Evolutionary conservation across 2,329 filamentous ascomycete genomes (phyloP).

Genomic region (Blastomyces percursus): DNA sequence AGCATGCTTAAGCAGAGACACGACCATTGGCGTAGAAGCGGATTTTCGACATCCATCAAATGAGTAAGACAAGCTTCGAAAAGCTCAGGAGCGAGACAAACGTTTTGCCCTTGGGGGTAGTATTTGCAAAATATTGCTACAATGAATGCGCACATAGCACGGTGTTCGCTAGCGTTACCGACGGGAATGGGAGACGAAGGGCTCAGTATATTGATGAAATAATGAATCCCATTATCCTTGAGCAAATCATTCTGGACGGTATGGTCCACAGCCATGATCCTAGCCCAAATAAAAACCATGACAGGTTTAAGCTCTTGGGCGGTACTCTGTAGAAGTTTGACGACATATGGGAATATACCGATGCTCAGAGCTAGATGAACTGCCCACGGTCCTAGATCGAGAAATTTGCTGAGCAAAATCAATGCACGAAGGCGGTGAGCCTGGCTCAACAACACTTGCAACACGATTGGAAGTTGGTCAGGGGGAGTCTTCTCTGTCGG

Average conservation of each 20-base stretch:
- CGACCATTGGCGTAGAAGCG: slow-evolving; percentile 85
- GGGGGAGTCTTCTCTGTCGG: slow-evolving; percentile 77
- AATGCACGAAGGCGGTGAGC: slow-evolving; percentile 84
- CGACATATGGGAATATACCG: slow-evolving; percentile 96
- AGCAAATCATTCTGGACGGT: slow-evolving; percentile 87
- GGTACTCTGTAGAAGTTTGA: slow-evolving; percentile 91
- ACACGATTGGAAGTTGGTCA: slow-evolving; percentile 88
- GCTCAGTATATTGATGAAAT: slow-evolving; percentile 88
- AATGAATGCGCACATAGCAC: slow-evolving; percentile 98
- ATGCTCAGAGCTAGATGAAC: slow-evolving; percentile 97
- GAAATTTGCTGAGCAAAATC: slow-evolving; percentile 82
- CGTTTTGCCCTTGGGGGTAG: slow-evolving; percentile 81
- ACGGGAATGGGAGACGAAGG: slow-evolving; percentile 74
- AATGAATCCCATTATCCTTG: slow-evolving; percentile 94
- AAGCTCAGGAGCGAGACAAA: slow-evolving; percentile 81
- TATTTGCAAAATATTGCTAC: slow-evolving; percentile 94
- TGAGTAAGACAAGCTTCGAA: slow-evolving; percentile 80
- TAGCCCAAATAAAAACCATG: slow-evolving; percentile 99
- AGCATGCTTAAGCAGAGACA: slow-evolving; percentile 92
- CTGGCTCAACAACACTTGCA: slow-evolving; percentile 91
- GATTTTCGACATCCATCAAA: slow-evolving; percentile 74
- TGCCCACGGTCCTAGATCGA: slow-evolving; percentile 94
- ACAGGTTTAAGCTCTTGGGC: slow-evolving; percentile 91
- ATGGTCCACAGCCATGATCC: slow-evolving; percentile 87
- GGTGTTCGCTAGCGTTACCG: slow-evolving; percentile 82